phyloP scores from a whole-genome alignment of 2,329 filamentous ascomycete genomes.

The Ascochyta lentis region DNA sequence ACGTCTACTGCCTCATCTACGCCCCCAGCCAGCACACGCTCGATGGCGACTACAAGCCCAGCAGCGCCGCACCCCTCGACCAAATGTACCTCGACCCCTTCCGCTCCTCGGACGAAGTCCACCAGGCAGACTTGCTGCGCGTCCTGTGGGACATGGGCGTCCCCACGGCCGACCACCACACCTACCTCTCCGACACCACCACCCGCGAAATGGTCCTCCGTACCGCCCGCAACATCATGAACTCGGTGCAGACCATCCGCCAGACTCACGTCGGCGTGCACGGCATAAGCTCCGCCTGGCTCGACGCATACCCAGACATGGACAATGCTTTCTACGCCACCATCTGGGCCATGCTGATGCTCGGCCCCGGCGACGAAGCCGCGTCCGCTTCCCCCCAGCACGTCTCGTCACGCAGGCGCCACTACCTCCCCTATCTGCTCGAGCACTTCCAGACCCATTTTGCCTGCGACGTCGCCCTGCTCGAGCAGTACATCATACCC shows the following conservation, averaged over 20 bases:
- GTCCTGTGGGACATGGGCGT: conserved; percentile 64
- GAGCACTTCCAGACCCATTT: conserved; percentile 69
- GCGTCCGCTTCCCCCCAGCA: conserved; percentile 19
- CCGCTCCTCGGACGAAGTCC: conserved; percentile 71
- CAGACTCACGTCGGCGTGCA: conserved; percentile 30
- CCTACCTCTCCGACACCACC: conserved; percentile 70
- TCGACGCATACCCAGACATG: conserved; percentile 53
- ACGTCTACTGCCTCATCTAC: conserved; percentile 81
- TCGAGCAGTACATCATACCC: conserved; percentile 72
- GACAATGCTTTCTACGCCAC: conserved; percentile 73
- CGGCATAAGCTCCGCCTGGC: conserved; percentile 35
- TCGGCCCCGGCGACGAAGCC: conserved; percentile 42
- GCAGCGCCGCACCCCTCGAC: conserved; percentile 31
- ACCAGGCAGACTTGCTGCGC: conserved; percentile 63
- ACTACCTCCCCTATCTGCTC: conserved; percentile 69
- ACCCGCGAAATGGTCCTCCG: conserved; percentile 74
- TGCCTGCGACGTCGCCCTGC: conserved; percentile 73
- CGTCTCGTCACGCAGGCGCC: conserved; percentile 53
- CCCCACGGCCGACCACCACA: conserved; percentile 44
- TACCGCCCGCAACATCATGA: conserved; percentile 80
- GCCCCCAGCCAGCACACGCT: conserved; percentile 64
- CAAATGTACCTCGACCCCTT: conserved; percentile 88
- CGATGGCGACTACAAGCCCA: conserved; percentile 48
- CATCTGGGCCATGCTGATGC: conserved; percentile 69
- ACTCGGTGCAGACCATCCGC: conserved; percentile 65